Percentiles rank a stretch among this genome's conserved stretches.
Conservation (phyloP, 495 filamentous ascomycete species). For the Neurospora sp. region DNA sequence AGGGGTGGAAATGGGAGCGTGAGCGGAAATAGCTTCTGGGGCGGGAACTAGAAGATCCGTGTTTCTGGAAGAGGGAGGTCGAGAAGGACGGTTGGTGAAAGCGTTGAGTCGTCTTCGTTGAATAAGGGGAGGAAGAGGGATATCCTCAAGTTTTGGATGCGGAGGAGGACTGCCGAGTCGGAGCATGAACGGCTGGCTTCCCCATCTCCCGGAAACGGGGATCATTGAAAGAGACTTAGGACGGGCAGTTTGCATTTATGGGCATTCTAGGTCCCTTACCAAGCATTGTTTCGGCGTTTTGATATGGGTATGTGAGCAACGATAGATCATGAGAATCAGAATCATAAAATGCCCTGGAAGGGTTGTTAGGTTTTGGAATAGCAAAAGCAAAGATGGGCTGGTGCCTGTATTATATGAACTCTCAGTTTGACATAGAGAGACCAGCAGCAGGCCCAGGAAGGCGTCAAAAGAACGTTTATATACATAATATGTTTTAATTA, state of each 20-base stretch:
- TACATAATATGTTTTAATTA: not conserved
- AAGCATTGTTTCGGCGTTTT: conserved; percentile 1
- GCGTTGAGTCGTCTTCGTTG: not conserved
- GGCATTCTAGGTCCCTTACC: not conserved
- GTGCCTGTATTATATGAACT: not conserved
- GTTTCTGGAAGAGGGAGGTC: not conserved
- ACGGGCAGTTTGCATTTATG: not conserved
- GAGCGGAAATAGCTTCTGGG: conserved; percentile 9
- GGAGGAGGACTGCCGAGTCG: not conserved
- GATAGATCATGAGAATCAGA: not conserved
- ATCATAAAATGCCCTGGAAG: not conserved
- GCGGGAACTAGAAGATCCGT: conserved; percentile 16
- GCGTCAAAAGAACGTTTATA: not conserved
- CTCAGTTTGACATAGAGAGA: not conserved
- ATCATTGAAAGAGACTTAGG: not conserved
- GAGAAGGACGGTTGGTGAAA: not conserved
- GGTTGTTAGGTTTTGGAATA: not conserved
- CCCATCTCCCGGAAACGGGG: not conserved
- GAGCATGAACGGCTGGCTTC: not conserved
- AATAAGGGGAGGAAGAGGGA: not conserved
- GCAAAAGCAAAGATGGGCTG: not conserved
- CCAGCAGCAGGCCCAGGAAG: not conserved
- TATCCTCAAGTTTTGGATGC: not conserved
- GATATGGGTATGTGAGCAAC: not conserved
- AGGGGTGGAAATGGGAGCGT: not conserved